Evolutionary conservation across 176 grass and related monocot species (phyloP).

Genomic region (Bonia amplexicaulis): DNA sequence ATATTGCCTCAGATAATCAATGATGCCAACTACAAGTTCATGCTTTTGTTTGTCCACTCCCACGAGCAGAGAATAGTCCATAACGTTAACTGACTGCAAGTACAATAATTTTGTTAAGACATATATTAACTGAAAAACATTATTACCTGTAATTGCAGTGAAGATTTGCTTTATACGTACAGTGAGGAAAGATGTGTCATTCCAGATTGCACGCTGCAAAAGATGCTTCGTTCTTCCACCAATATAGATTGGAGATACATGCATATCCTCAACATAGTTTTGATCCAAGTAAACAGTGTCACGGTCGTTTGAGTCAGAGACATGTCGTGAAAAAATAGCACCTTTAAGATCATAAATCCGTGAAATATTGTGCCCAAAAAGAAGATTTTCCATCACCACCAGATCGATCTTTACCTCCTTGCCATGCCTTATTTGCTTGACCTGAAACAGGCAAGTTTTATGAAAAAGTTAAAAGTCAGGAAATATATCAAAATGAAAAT

Average conservation of each 20-base stretch:
- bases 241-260: slow-evolving; percentile 81
- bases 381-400: slow-evolving; percentile 99
- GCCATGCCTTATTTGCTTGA: slow-evolving; percentile 67
- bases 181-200: slow-evolving; percentile 91
- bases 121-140: slow-evolving; percentile 26
- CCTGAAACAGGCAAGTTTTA: slow-evolving; percentile 34
- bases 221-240: slow-evolving; percentile 91
- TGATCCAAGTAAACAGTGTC: slow-evolving; percentile 82
- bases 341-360: slow-evolving; percentile 91
- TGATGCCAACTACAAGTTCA: slow-evolving; percentile 93
- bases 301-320: slow-evolving; percentile 45
- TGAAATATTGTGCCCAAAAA: slow-evolving; percentile 75
- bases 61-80: slow-evolving; percentile 94
- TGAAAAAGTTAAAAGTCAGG: slow-evolving; percentile 16
- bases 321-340: slow-evolving; percentile 46
- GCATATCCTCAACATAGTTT: slow-evolving; percentile 83
- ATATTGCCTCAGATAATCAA: slow-evolving; percentile 87
- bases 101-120: slow-evolving; percentile 25
- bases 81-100: slow-evolving; percentile 80
- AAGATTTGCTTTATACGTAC: slow-evolving; percentile 56
- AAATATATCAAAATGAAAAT: slow-evolving; percentile 21
- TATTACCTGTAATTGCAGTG: neutral
- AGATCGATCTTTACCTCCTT: slow-evolving; percentile 81
- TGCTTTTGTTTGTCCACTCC: slow-evolving; percentile 73
- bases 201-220: slow-evolving; percentile 95